Evolutionary conservation across 495 filamentous ascomycete species (phyloP).

Genomic region (Neurospora cerealis): DNA sequence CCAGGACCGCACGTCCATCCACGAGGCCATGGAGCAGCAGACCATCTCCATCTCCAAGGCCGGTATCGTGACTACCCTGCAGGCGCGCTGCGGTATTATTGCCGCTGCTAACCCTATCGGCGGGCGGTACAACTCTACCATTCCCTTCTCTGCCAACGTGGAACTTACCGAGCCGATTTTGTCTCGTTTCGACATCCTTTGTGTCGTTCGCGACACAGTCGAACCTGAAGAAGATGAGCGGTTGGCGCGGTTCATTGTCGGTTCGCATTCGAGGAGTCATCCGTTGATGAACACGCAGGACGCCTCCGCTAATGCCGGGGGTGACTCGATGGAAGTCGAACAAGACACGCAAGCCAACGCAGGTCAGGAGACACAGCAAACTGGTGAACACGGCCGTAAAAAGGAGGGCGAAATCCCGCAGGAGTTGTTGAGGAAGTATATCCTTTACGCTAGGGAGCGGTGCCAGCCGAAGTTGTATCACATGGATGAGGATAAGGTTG

Average conservation of each 20-base stretch:
- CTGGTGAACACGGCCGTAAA: constrained; percentile 28
- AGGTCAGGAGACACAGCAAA: constrained; percentile 4
- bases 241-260: constrained; percentile 88
- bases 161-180: constrained; percentile 96
- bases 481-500: constrained; percentile 96
- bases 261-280: constrained; percentile 84
- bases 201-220: constrained; percentile 95
- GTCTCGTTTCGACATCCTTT: constrained; percentile 97
- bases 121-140: constrained; percentile 92
- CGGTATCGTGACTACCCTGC: constrained; percentile 94
- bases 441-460: constrained; percentile 86
- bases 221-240: constrained; percentile 93
- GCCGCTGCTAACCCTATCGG: constrained; percentile 96
- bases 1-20: constrained; percentile 93
- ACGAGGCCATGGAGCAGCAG: constrained; percentile 99
- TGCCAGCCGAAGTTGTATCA: constrained; percentile 91
- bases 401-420: constrained; percentile 80
- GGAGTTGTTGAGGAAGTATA: constrained; percentile 90
- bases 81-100: constrained; percentile 95
- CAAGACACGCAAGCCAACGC: constrained; percentile 23
- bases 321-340: constrained; percentile 55
- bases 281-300: constrained; percentile 50
- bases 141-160: constrained; percentile 91
- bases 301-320: constrained; percentile 11
- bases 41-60: constrained; percentile 99